phyloP scores from a whole-genome alignment of 768 basidiomycete genomes.

The Punctularia strigosozonata region DNA sequence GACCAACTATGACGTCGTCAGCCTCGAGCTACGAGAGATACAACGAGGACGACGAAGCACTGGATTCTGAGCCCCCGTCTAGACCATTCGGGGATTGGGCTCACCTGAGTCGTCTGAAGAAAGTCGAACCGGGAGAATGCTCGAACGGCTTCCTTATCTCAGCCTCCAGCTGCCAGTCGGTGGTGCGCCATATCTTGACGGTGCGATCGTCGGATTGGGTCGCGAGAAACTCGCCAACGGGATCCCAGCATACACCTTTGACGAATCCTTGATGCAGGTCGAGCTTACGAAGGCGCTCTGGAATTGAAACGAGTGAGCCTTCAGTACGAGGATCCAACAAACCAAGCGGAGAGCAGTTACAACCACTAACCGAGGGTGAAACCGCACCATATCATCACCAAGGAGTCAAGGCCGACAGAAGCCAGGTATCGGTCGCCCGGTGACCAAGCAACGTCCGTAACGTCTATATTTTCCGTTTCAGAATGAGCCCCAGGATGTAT shows the following conservation, averaged over 20 bases:
- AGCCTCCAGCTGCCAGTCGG: conserved; percentile 80
- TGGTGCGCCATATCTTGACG: conserved; percentile 94
- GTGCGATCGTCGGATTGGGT: conserved; percentile 95
- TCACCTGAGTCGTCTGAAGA: conserved; percentile 83
- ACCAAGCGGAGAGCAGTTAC: not conserved
- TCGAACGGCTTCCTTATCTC: conserved; percentile 86
- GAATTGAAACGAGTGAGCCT: not conserved
- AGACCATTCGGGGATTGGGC: no score
- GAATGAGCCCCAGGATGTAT: conserved; percentile 1
- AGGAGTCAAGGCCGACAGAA: conserved; percentile 86
- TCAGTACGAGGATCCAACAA: not conserved
- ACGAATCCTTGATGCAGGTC: conserved; percentile 93
- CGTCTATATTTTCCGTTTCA: conserved; percentile 70
- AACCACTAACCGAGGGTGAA: conserved; percentile 62
- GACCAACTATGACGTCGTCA: conserved; percentile 62
- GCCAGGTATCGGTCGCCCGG: conserved; percentile 88
- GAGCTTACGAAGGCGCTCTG: conserved; percentile 76
- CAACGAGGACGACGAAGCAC: not conserved
- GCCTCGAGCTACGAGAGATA: no score
- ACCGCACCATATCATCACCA: conserved; percentile 90
- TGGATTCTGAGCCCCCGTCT: no score
- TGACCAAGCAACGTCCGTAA: conserved; percentile 92
- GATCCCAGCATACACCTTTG: conserved; percentile 98
- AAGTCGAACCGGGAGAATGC: conserved; percentile 89
- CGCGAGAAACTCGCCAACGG: conserved; percentile 95